Evolutionary conservation across 2,329 filamentous ascomycete genomes (phyloP).

Genomic region (Colletotrichum ledebouriae): DNA sequence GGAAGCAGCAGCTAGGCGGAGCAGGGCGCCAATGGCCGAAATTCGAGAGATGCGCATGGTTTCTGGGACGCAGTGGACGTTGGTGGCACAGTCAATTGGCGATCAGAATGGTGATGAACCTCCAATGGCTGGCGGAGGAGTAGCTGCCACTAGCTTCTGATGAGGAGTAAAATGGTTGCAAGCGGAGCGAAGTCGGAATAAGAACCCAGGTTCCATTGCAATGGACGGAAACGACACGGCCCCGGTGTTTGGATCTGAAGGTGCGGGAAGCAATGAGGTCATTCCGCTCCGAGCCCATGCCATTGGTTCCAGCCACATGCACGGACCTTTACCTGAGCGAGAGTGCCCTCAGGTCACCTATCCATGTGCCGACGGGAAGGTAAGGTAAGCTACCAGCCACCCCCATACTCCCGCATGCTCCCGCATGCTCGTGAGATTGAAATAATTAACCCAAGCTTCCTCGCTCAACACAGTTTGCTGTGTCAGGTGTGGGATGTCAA

Average conservation of each 20-base stretch:
- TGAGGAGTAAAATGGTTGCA: constrained; percentile 8
- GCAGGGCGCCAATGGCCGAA: constrained; percentile 23
- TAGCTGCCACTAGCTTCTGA: not conserved
- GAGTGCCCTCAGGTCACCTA: too few species aligned
- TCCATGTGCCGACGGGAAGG: too few species aligned
- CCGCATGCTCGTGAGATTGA: constrained; percentile 12
- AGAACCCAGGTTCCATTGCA: not conserved
- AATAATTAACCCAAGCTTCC: constrained; percentile 28
- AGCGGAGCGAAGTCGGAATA: constrained; percentile 39
- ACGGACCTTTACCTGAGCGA: not conserved
- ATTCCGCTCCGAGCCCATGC: constrained; percentile 16
- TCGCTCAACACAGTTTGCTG: not conserved
- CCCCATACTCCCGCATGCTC: constrained; percentile 31
- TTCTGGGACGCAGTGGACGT: not conserved
- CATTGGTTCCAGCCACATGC: constrained; percentile 33
- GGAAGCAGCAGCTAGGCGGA: constrained; percentile 32
- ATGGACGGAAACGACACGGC: not conserved
- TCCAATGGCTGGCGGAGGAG: not conserved
- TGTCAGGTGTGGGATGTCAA: too few species aligned
- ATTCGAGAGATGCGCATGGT: constrained; percentile 30
- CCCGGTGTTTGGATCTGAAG: not conserved
- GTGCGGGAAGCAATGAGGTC: constrained; percentile 4
- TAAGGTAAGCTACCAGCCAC: constrained; percentile 24
- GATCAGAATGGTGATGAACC: constrained; percentile 10
- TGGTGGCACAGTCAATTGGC: constrained; percentile 8